Percentiles rank a stretch among this genome's conserved stretches.
These are phyloP conservation scores for Globisporangium abappressorium DNA, from an alignment of 352 stramenopile species.

Conservation along the genomic window DNA sequence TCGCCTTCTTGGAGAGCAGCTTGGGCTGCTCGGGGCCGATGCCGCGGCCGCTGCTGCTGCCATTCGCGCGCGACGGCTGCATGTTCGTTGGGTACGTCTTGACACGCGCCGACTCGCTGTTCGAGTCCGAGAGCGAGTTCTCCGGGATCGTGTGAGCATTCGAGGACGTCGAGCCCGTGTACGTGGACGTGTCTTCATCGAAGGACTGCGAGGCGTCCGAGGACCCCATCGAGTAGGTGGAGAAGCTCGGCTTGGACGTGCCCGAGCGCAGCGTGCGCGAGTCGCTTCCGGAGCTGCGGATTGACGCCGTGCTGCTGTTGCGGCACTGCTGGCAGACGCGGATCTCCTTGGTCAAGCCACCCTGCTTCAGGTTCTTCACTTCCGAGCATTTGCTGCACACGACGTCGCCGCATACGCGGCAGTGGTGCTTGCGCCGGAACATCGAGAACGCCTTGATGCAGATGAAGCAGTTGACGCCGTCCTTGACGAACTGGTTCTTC, in stretches of 20 bases:
- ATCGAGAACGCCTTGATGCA: conserved; percentile 75
- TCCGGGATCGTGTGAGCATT: conserved; percentile 31
- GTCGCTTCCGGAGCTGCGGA: conserved; percentile 48
- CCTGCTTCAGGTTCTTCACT: conserved; percentile 69
- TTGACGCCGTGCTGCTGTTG: conserved; percentile 51
- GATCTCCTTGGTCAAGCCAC: conserved; percentile 64
- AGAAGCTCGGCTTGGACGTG: conserved; percentile 51
- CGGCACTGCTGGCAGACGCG: conserved; percentile 73
- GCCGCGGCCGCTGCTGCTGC: conserved; percentile 5
- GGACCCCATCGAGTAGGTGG: conserved; percentile 43
- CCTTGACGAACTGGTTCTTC: conserved; percentile 78
- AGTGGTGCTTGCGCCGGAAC: conserved; percentile 84
- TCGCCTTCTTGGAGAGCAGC: conserved; percentile 16
- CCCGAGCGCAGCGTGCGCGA: conserved; percentile 24
- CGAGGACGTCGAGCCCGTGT: conserved; percentile 28
- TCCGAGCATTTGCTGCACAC: conserved; percentile 85
- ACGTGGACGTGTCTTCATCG: conserved; percentile 39
- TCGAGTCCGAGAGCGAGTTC: conserved; percentile 51
- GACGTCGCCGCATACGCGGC: conserved; percentile 79
- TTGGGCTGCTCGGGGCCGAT: conserved; percentile 22
- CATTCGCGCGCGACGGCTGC: neutral
- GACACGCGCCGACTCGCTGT: conserved; percentile 41
- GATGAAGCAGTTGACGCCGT: conserved; percentile 68
- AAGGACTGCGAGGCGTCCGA: conserved; percentile 45
- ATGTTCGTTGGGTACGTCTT: conserved; percentile 48